Conservation (phyloP, 2,329 filamentous ascomycete species). For the Fusarium austroafricanum region DNA sequence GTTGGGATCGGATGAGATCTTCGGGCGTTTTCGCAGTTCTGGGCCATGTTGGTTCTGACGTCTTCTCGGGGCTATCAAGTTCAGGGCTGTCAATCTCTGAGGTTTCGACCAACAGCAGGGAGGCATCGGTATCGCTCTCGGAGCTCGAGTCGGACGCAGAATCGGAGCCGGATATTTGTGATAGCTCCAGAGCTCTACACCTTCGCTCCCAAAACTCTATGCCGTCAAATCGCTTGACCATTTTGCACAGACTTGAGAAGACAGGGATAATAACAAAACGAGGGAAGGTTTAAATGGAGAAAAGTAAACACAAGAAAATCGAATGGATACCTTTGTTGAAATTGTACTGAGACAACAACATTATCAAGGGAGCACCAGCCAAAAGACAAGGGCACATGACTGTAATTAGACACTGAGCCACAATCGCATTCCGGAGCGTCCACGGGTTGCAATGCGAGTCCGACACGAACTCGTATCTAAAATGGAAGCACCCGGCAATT, state of each 20-base stretch:
- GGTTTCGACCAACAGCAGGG: background rate
- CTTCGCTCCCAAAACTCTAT: conserved; percentile 29
- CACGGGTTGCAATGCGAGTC: background rate
- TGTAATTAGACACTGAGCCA: conserved; percentile 20
- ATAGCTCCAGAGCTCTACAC: background rate
- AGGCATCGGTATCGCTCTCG: conserved; percentile 3
- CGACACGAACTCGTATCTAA: background rate
- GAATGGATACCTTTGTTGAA: background rate
- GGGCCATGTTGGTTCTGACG: background rate
- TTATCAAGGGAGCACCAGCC: background rate
- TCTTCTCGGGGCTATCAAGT: background rate
- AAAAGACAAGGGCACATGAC: background rate
- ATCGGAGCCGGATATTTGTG: background rate
- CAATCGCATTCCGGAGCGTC: conserved; percentile 5
- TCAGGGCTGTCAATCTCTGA: background rate
- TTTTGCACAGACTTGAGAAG: background rate
- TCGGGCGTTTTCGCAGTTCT: background rate
- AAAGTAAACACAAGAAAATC: background rate
- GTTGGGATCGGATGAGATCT: background rate
- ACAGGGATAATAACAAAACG: background rate
- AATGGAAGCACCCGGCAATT: no score
- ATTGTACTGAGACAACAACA: conserved; percentile 16
- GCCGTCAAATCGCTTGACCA: conserved; percentile 20
- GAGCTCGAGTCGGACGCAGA: background rate
- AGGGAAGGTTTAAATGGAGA: background rate